Percentiles rank a stretch among this genome's conserved stretches.
Evolutionary conservation across 768 basidiomycete species (phyloP).

Genomic region (Aureoboletus auriporus): DNA sequence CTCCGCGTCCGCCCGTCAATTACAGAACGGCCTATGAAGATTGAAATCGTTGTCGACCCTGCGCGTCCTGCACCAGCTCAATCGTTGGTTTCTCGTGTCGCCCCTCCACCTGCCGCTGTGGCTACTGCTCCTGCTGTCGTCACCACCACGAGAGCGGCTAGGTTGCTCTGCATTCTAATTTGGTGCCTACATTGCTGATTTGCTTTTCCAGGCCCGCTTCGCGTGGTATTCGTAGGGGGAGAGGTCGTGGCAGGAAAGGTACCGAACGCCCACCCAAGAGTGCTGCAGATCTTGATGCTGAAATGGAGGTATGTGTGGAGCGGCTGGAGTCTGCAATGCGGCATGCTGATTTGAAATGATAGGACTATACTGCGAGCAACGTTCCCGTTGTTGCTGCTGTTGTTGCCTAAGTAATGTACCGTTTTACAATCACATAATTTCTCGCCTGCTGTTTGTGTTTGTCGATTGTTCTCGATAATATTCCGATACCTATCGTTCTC

Average conservation of each 20-base stretch:
- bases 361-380: conserved; percentile 70
- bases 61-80: conserved; percentile 55
- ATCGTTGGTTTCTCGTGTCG: conserved; percentile 80
- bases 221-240: conserved; percentile 45
- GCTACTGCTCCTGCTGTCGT: conserved; percentile 8
- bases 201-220: conserved; percentile 26
- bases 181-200: neutral
- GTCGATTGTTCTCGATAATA: conserved; percentile 9
- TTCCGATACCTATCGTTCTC: conserved; percentile 19
- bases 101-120: conserved; percentile 51
- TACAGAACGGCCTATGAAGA: conserved; percentile 96
- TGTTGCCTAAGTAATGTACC: conserved; percentile 19
- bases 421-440: conserved; percentile 7
- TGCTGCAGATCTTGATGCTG: conserved; percentile 90
- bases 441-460: conserved; percentile 2
- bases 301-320: conserved; percentile 80
- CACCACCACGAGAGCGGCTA: conserved; percentile 26
- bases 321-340: neutral
- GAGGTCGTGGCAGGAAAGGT: conserved; percentile 42
- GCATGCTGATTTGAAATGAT: neutral
- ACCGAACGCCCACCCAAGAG: conserved; percentile 69
- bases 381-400: conserved; percentile 9
- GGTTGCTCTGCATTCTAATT: conserved; percentile 28
- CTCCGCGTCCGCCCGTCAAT: conserved; percentile 32
- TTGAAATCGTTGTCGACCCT: conserved; percentile 94